phyloP scores from a whole-genome alignment of 1,284 basidiomycete genomes.

The Ustilago vetiveriae region DNA sequence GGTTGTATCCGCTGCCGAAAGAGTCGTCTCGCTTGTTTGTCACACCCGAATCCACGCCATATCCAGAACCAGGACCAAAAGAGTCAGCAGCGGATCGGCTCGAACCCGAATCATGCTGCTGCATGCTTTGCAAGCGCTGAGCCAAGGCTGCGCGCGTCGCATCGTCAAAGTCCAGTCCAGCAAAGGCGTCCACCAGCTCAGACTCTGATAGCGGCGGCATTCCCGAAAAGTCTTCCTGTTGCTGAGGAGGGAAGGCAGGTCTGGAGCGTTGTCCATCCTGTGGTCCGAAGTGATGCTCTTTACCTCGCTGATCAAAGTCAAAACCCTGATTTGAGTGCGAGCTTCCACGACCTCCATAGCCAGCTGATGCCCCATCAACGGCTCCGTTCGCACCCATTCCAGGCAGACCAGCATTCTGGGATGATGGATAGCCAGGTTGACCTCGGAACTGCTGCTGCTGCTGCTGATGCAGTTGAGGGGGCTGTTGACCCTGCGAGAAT shows the following conservation, averaged over 20 bases:
- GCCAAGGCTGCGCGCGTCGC: slow-evolving; percentile 17
- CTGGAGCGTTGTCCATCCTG: slow-evolving; percentile 7
- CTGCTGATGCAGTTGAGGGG: slow-evolving; percentile 17
- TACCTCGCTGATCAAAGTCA: slow-evolving; percentile 24
- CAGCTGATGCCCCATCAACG: slow-evolving; percentile 2
- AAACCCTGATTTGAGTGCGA: slow-evolving; percentile 29
- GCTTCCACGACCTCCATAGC: slow-evolving; percentile 10
- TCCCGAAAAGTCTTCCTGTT: slow-evolving; percentile 12
- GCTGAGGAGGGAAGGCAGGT: slow-evolving; percentile 12
- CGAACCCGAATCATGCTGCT: neutral
- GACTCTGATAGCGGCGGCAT: slow-evolving; percentile 23
- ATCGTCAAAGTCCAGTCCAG: slow-evolving; percentile 40
- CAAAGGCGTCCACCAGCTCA: slow-evolving; percentile 35
- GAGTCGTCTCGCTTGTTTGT: slow-evolving; percentile 13
- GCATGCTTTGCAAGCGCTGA: slow-evolving; percentile 21
- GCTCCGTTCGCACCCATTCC: slow-evolving; percentile 12
- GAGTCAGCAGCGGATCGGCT: neutral
- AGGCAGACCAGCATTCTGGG: slow-evolving; percentile 10
- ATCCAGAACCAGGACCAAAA: slow-evolving; percentile 2
- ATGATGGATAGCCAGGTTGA: slow-evolving; percentile 2
- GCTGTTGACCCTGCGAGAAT: slow-evolving; percentile 1
- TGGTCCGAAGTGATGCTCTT: neutral
- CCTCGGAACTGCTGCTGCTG: slow-evolving; percentile 20
- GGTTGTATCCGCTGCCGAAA: slow-evolving; percentile 29
- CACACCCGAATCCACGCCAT: neutral